These are phyloP conservation scores for Diddensiella santjacobensis DNA, from an alignment of 805 yeast genomes.

Conservation along the genomic window DNA sequence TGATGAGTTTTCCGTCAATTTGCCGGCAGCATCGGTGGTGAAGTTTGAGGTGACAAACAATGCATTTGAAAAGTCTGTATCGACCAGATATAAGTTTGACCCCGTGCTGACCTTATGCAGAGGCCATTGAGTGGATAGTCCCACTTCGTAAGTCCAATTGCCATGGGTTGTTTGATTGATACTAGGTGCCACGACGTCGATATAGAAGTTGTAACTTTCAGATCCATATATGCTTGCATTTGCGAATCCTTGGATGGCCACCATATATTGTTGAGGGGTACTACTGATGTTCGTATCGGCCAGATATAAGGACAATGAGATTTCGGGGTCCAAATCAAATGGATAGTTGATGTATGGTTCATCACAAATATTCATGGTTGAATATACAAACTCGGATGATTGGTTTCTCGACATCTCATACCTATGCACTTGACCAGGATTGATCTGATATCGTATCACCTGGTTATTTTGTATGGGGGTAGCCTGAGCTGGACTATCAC, in stretches of 20 bases:
- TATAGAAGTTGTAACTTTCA: slow-evolving; percentile 23
- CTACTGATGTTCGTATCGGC: slow-evolving; percentile 28
- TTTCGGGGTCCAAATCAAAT: slow-evolving; percentile 13
- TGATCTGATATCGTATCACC: slow-evolving; percentile 29
- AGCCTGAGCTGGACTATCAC: slow-evolving; percentile 19
- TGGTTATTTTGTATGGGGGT: slow-evolving; percentile 25
- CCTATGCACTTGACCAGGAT: slow-evolving; percentile 32
- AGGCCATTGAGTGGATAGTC: slow-evolving; percentile 36
- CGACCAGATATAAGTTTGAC: slow-evolving; percentile 46
- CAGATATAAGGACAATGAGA: slow-evolving; percentile 9
- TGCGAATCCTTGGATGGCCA: slow-evolving; percentile 30
- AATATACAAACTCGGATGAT: slow-evolving; percentile 25
- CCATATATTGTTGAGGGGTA: slow-evolving; percentile 17
- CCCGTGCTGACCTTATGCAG: slow-evolving; percentile 7
- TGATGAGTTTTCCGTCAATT: slow-evolving; percentile 8
- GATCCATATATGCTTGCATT: slow-evolving; percentile 27
- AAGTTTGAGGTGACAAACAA: slow-evolving; percentile 60
- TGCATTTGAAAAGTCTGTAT: slow-evolving; percentile 66
- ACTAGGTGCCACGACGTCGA: slow-evolving; percentile 18
- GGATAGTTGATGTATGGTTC: slow-evolving; percentile 25
- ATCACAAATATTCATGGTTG: slow-evolving; percentile 36
- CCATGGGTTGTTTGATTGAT: slow-evolving; percentile 8
- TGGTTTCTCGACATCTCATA: slow-evolving; percentile 16
- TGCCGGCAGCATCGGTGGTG: slow-evolving; percentile 20
- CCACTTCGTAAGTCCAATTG: slow-evolving; percentile 61